These are phyloP conservation scores for Aspergillus asperescens DNA, from an alignment of 495 filamentous ascomycete genomes.

Conservation along the genomic window DNA sequence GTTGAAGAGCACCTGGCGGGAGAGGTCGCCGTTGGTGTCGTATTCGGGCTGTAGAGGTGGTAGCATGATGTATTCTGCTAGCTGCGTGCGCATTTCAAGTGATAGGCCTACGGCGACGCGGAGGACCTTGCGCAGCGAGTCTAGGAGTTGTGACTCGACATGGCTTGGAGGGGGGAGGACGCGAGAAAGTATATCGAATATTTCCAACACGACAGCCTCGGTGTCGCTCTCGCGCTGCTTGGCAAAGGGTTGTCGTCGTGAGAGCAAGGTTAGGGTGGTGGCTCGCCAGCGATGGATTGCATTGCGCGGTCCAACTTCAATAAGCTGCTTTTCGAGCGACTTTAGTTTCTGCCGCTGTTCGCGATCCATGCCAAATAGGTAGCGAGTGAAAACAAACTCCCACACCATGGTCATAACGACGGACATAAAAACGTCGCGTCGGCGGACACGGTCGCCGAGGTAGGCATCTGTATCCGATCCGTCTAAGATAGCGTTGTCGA, in stretches of 20 bases:
- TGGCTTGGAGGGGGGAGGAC: conserved; percentile 81
- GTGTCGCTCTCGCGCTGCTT: conserved; percentile 76
- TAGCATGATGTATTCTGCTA: conserved; percentile 95
- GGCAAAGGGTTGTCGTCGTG: conserved; percentile 66
- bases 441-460: conserved; percentile 75
- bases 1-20: conserved; percentile 78
- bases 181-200: conserved; percentile 69
- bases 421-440: conserved; percentile 92
- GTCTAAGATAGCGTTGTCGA: conserved; percentile 91
- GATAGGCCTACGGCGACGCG: conserved; percentile 77
- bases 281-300: conserved; percentile 95
- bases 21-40: conserved; percentile 84
- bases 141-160: conserved; percentile 64
- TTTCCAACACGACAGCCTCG: conserved; percentile 80
- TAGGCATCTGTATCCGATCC: conserved; percentile 84
- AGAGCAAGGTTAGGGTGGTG: conserved; percentile 82
- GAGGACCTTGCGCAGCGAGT: conserved; percentile 78
- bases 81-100: conserved; percentile 93
- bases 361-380: conserved; percentile 95
- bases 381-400: conserved; percentile 96
- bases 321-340: conserved; percentile 81
- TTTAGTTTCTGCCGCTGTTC: conserved; percentile 97
- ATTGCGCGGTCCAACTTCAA: conserved; percentile 72
- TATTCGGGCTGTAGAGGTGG: conserved; percentile 93
- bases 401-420: conserved; percentile 97